Conservation (phyloP, 768 basidiomycete species). For the Cytidiella melzeri region DNA sequence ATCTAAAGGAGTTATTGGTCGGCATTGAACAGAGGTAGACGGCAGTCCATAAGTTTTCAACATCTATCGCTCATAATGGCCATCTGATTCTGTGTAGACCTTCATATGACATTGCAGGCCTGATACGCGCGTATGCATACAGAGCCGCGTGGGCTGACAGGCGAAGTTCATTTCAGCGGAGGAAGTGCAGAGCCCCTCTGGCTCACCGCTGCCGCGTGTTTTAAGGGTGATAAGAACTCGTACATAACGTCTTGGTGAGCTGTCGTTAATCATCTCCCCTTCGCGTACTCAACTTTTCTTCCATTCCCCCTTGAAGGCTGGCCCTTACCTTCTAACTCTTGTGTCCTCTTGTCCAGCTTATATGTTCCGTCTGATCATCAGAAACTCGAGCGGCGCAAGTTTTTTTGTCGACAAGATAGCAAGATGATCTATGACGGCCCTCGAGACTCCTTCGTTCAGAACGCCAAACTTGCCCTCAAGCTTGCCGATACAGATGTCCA, state of each 20-base stretch:
- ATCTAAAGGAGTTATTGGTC: too few species aligned
- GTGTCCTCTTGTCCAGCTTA: too few species aligned
- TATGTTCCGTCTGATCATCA: neutral
- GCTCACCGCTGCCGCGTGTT: constrained; percentile 7
- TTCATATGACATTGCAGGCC: too few species aligned
- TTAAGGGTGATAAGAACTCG: constrained; percentile 4
- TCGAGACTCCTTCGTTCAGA: constrained; percentile 3
- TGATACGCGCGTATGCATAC: neutral
- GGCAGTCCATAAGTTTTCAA: too few species aligned
- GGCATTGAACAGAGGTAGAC: too few species aligned
- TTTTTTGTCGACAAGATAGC: neutral
- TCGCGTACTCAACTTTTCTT: neutral
- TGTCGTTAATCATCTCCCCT: too few species aligned
- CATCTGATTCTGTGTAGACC: too few species aligned
- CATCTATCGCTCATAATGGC: too few species aligned
- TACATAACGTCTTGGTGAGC: too few species aligned
- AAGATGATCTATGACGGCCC: constrained; percentile 5
- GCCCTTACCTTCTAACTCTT: neutral
- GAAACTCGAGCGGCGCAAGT: neutral
- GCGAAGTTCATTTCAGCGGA: neutral
- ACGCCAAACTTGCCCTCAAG: constrained; percentile 6
- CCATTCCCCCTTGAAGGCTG: constrained; percentile 1
- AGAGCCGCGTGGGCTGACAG: too few species aligned
- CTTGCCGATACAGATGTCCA: neutral
- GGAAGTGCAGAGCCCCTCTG: neutral